Conservation (phyloP, 495 filamentous ascomycete species). For the Podospora anserina region DNA sequence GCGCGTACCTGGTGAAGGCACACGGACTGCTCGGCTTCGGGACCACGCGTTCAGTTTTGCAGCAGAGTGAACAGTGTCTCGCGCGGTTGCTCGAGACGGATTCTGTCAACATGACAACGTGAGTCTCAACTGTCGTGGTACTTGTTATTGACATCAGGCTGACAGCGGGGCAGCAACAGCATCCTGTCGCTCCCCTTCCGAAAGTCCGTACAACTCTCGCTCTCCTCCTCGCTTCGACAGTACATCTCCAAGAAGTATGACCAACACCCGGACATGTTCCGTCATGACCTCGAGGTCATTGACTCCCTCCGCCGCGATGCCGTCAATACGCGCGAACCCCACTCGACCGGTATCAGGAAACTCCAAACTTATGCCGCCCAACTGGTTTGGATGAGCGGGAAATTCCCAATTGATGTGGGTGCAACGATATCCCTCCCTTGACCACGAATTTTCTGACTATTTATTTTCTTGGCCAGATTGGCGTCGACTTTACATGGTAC, state of each 20-base stretch:
- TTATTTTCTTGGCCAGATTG: slow-evolving; percentile 58
- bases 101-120: slow-evolving; percentile 3
- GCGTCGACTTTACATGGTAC: slow-evolving; percentile 94
- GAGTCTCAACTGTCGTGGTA: neutral
- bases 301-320: slow-evolving; percentile 79
- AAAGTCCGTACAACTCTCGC: slow-evolving; percentile 68
- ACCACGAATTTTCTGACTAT: slow-evolving; percentile 26
- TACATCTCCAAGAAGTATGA: slow-evolving; percentile 99
- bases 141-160: neutral
- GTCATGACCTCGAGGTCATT: slow-evolving; percentile 80
- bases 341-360: slow-evolving; percentile 84
- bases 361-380: slow-evolving; percentile 87
- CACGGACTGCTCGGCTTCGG: slow-evolving; percentile 3
- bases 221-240: slow-evolving; percentile 81
- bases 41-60: neutral
- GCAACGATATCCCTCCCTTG: neutral
- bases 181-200: slow-evolving; percentile 77
- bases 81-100: neutral
- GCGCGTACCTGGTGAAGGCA: neutral
- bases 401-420: slow-evolving; percentile 89
- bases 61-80: neutral
- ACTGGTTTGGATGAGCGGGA: slow-evolving; percentile 88
- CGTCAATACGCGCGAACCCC: slow-evolving; percentile 81
- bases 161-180: slow-evolving; percentile 29
- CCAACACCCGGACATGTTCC: slow-evolving; percentile 97